Percentiles rank a stretch among this genome's conserved stretches.
Conservation (phyloP, 108 stramenopile species). For the Fragilaria crotonensis region DNA sequence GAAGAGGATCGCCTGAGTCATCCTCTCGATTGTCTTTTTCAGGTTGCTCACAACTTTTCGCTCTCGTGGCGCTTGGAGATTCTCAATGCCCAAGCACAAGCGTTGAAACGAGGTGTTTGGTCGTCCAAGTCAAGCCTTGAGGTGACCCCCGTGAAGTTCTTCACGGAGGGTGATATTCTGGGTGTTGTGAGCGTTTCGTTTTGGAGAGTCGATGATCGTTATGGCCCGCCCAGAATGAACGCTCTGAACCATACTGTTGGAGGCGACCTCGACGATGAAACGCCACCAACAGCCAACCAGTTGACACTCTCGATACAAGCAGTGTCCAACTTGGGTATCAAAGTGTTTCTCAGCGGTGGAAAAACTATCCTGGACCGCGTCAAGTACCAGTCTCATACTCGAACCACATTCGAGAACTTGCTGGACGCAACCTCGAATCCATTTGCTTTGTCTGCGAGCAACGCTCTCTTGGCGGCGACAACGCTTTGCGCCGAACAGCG, state of each 20-base stretch:
- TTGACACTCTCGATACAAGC: constrained; percentile 69
- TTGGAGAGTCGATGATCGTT: constrained; percentile 81
- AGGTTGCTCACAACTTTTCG: constrained; percentile 71
- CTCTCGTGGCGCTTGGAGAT: constrained; percentile 81
- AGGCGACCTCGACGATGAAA: constrained; percentile 10
- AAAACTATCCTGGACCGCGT: constrained; percentile 20
- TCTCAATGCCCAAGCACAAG: constrained; percentile 75
- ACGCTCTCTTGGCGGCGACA: constrained; percentile 78
- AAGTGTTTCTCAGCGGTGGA: constrained; percentile 74
- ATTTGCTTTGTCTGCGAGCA: constrained; percentile 72
- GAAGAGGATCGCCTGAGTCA: constrained; percentile 25
- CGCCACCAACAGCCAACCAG: constrained; percentile 24
- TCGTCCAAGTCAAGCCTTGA: constrained; percentile 18
- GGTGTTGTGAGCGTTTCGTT: constrained; percentile 70
- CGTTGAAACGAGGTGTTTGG: constrained; percentile 73
- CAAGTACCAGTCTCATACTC: constrained; percentile 28
- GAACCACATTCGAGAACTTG: constrained; percentile 46
- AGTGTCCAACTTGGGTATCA: constrained; percentile 52
- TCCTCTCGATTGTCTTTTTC: constrained; percentile 66
- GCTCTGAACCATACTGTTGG: constrained; percentile 32
- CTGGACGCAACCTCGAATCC: constrained; percentile 75
- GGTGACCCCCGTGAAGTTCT: constrained; percentile 72
- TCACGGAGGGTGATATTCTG: constrained; percentile 21
- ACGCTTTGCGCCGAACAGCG: constrained; percentile 71
- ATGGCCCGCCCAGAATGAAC: constrained; percentile 65